A percentile compares a stretch with the other conserved stretches of the same genome.
Evolutionary conservation across 2,329 filamentous ascomycete species (phyloP).

Genomic region (Ilyonectria destructans): DNA sequence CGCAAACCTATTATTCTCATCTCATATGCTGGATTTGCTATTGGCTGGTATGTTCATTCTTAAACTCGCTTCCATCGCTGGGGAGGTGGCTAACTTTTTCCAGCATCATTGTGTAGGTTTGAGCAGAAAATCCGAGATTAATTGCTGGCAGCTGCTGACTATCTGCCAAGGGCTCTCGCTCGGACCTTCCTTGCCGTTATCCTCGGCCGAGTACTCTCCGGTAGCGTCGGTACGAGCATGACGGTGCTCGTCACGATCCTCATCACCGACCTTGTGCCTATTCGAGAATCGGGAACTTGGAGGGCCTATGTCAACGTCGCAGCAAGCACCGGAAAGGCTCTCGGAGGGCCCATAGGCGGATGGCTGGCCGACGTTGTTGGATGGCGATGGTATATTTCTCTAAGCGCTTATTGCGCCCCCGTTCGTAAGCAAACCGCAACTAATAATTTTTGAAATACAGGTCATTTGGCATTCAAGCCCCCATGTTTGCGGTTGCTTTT

Average conservation of each 20-base stretch:
- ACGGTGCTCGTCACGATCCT: slow-evolving; percentile 5
- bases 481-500: slow-evolving; percentile 9
- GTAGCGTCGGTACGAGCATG: slow-evolving; percentile 18
- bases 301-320: slow-evolving; percentile 8
- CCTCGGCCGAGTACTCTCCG: slow-evolving; percentile 6
- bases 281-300: neutral
- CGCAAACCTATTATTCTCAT: slow-evolving; percentile 12
- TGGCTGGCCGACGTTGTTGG: slow-evolving; percentile 16
- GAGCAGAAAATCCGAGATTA: too few species aligned
- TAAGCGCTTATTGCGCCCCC: neutral
- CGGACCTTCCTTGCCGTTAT: slow-evolving; percentile 3
- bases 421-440: neutral
- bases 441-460: neutral
- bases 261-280: slow-evolving; percentile 1
- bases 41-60: slow-evolving; percentile 8
- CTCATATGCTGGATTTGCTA: slow-evolving; percentile 14
- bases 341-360: slow-evolving; percentile 10
- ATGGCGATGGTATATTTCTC: slow-evolving; percentile 12
- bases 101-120: slow-evolving; percentile 14
- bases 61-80: too few species aligned
- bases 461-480: slow-evolving; percentile 18
- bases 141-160: neutral
- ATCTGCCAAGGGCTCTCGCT: neutral
- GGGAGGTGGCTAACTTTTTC: too few species aligned
- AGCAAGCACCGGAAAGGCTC: slow-evolving; percentile 1